These are phyloP conservation scores for Suhomyces kilbournensis DNA, from an alignment of 805 yeast genomes.

Conservation along the genomic window DNA sequence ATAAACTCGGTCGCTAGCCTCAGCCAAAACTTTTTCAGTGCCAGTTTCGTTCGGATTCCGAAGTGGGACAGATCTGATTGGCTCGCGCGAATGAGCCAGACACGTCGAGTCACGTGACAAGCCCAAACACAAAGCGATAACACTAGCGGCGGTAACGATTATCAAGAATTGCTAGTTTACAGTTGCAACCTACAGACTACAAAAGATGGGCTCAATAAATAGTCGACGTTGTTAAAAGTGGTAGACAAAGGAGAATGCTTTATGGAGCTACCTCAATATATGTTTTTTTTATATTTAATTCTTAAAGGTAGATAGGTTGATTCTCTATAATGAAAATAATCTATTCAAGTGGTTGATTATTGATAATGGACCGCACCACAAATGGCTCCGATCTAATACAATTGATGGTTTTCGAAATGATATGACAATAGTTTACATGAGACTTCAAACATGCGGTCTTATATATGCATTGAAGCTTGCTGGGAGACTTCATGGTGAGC, in stretches of 20 bases:
- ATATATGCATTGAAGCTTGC: slow-evolving; percentile 2
- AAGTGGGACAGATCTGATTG: slow-evolving; percentile 5
- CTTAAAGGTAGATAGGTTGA: not conserved
- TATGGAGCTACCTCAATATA: not conserved
- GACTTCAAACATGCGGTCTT: not conserved
- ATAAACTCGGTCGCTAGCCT: not conserved
- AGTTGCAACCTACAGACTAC: not conserved
- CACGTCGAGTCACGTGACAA: not conserved
- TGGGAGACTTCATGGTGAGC: not conserved
- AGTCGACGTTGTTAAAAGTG: not conserved
- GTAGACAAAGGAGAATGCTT: not conserved
- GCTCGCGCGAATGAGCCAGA: not conserved
- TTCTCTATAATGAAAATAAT: not conserved
- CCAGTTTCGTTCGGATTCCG: slow-evolving; percentile 2
- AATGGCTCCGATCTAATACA: not conserved
- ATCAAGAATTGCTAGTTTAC: not conserved
- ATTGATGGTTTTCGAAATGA: not conserved
- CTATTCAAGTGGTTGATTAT: not conserved
- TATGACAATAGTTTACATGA: slow-evolving; percentile 3
- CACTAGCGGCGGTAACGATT: not conserved
- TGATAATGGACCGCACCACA: not conserved
- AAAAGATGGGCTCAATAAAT: not conserved
- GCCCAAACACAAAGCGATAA: not conserved
- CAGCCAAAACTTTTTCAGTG: slow-evolving; percentile 4
- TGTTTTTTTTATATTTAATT: not conserved